Percentiles rank a stretch among this genome's conserved stretches.
These are phyloP conservation scores for Selenicereus undatus DNA, from an alignment of 148 eudicot genomes.

Conservation along the genomic window DNA sequence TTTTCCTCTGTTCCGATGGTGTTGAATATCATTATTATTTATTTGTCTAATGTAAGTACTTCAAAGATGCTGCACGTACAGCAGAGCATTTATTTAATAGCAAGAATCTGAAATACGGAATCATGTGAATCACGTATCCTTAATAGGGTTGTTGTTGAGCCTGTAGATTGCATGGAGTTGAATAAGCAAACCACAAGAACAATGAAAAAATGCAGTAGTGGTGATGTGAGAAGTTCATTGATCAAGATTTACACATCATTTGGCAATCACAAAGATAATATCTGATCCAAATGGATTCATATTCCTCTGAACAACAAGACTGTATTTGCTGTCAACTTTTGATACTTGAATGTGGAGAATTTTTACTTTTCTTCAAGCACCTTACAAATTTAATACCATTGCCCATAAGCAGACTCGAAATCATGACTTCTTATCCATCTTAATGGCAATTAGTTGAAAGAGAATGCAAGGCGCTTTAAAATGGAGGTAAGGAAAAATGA, in stretches of 20 bases:
- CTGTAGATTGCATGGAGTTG: no score
- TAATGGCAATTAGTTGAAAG: not conserved
- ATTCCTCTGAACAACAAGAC: no score
- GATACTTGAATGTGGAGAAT: not conserved
- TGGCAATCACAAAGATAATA: no score
- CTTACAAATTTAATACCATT: not conserved
- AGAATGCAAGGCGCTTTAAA: not conserved
- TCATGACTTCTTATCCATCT: not conserved
- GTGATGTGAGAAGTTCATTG: no score
- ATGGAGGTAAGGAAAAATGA: not conserved
- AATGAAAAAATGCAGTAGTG: no score
- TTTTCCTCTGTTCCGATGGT: not conserved
- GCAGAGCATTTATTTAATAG: not conserved
- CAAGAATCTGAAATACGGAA: not conserved
- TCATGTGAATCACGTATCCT: not conserved
- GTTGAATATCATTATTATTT: not conserved
- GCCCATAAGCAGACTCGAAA: not conserved
- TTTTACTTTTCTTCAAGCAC: not conserved
- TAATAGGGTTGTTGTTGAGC: not conserved
- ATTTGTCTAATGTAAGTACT: not conserved
- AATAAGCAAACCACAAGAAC: no score
- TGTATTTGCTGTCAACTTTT: not conserved
- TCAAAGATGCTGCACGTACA: not conserved
- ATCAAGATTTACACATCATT: no score
- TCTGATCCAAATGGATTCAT: no score